phyloP scores from a whole-genome alignment of 495 filamentous ascomycete species.

The Copromyces sp. region DNA sequence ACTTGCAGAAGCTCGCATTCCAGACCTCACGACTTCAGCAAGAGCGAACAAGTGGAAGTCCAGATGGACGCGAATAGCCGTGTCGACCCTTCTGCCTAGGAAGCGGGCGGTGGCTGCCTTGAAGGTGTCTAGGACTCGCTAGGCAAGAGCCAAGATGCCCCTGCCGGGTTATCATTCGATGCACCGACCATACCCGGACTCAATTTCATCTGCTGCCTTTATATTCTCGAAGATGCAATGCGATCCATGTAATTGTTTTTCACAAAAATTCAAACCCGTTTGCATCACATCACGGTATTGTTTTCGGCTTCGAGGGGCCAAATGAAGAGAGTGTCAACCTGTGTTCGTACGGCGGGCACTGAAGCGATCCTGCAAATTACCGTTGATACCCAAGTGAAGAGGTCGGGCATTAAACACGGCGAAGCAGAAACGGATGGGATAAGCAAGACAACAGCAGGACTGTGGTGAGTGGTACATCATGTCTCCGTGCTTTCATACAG shows the following conservation, averaged over 20 bases:
- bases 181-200: neutral
- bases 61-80: neutral
- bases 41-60: neutral
- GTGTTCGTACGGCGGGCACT: neutral
- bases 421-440: neutral
- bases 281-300: neutral
- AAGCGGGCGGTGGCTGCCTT: neutral
- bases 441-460: neutral
- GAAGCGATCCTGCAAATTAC: neutral
- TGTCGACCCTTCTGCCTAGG: neutral
- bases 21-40: conserved; percentile 20
- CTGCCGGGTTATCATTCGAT: neutral
- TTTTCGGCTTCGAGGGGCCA: neutral
- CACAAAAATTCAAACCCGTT: neutral
- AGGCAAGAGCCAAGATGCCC: neutral
- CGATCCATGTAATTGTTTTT: neutral
- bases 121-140: neutral
- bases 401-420: conserved; percentile 24
- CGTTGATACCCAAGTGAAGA: conserved; percentile 23
- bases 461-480: conserved; percentile 1
- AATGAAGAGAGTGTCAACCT: neutral
- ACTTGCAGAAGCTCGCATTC: conserved; percentile 21
- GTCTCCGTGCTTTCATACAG: neutral
- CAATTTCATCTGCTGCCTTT: neutral
- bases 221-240: conserved; percentile 6